Base-by-base conservation (phyloP, 2,329 filamentous ascomycete species). In the Cercospora sp. region DNA sequence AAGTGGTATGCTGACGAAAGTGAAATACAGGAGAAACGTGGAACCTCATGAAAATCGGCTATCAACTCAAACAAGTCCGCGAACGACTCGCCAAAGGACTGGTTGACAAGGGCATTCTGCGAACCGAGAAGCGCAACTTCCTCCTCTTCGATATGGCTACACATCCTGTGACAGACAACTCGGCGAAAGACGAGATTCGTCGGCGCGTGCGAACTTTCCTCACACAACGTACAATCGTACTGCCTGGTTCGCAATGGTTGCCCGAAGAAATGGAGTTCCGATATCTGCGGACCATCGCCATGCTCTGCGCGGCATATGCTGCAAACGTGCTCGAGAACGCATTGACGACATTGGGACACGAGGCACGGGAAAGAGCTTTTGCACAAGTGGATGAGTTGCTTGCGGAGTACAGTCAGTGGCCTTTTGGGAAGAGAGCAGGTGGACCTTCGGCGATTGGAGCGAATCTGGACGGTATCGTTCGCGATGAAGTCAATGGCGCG, bases 41-140 rank as follows among this genome's bases (percentile, higher is more conserved):
- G 95, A 99, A 99, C 80, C 84, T 99, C 72, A 98, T 99, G 95
- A 99, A 99, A 86, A 99, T 99, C 76, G 95, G 95, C 79, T 99
- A 99, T 82, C 95, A 99, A 84, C 87, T 99, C 75, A 99, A 99
- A 84, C 95, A 99, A 86, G 95, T 99, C 67, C 93, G 95, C 79
- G 95, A 99, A 84, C 92, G 95, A 67, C 87, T 99, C 66, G 94
- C 94, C 77, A 99, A 99, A 83, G 95, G 95, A 36, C 88, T 99
- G 57, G 95, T 99, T 72, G 95, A 99, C 84, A 99, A 99, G 84
- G 95, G 95, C 77, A 97, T 99, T 79, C 88, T 99, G 67, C 92
- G 95, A 75, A 99, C 95, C 69, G 95, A 99, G 82, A 99, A 99
- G 86, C 93, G 93, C 82, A 99, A 99, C 85, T 99, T 99, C 84